These are phyloP conservation scores for Schizochytrium sp. DNA, from an alignment of 108 stramenopile genomes.

Conservation along the genomic window DNA sequence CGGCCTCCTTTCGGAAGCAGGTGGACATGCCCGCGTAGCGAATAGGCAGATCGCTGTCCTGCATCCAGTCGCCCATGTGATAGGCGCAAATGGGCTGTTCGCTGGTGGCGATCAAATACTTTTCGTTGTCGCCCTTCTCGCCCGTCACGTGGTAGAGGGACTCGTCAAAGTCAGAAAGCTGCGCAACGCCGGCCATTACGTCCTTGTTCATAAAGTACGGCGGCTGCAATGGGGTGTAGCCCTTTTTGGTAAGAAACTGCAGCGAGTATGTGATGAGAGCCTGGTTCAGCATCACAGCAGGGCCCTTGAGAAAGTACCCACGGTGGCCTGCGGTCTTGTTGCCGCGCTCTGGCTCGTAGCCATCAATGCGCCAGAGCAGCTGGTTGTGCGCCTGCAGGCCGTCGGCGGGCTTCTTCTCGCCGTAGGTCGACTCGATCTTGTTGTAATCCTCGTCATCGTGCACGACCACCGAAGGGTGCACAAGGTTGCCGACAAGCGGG, in stretches of 20 bases:
- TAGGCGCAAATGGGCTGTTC: conserved; percentile 99
- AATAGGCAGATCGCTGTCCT: conserved; percentile 61
- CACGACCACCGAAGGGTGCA: conserved; percentile 88
- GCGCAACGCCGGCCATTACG: conserved; percentile 97
- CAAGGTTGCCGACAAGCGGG: conserved; percentile 84
- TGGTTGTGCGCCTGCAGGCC: conserved; percentile 84
- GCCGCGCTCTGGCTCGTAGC: conserved; percentile 93
- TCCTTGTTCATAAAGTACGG: conserved; percentile 99
- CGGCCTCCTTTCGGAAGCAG: conserved; percentile 99
- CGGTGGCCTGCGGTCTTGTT: conserved; percentile 88
- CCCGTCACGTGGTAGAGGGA: conserved; percentile 95
- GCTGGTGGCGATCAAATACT: conserved; percentile 97
- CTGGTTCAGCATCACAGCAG: conserved; percentile 90
- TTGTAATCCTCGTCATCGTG: conserved; percentile 88
- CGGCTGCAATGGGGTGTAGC: conserved; percentile 89
- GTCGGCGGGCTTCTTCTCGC: conserved; percentile 60
- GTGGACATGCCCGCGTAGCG: conserved; percentile 93
- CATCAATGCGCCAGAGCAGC: conserved; percentile 86
- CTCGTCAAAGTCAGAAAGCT: conserved; percentile 98
- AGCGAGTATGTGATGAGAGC: conserved; percentile 96
- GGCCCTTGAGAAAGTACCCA: conserved; percentile 95
- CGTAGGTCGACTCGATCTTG: conserved; percentile 58
- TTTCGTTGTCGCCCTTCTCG: conserved; percentile 86
- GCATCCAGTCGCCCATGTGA: conserved; percentile 93
- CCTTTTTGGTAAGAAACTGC: conserved; percentile 75